A percentile compares a stretch with the other conserved stretches of the same genome.
phyloP scores from a whole-genome alignment of 1,139 yeast species.

The Geotrichum phurueaensis region DNA sequence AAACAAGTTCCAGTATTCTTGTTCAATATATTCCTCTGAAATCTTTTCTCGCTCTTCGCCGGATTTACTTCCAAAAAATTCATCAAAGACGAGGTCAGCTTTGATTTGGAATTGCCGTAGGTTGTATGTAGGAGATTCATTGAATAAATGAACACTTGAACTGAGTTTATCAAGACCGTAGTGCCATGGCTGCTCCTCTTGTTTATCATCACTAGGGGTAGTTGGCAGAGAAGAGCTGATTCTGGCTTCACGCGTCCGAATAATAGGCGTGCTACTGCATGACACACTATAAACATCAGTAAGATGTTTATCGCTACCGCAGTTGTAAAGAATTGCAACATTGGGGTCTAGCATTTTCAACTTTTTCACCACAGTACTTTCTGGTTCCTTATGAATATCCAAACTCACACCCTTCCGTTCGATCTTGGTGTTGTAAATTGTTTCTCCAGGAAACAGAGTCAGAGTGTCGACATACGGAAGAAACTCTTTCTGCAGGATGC shows the following conservation, averaged over 20 bases:
- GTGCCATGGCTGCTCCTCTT: slow-evolving; percentile 4
- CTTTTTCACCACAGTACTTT: background rate
- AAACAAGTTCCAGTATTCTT: slow-evolving; percentile 37
- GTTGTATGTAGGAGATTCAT: slow-evolving; percentile 60
- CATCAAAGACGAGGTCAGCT: slow-evolving; percentile 44
- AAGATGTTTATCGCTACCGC: slow-evolving; percentile 7
- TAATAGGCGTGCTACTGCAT: slow-evolving; percentile 7
- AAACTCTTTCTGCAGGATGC: background rate
- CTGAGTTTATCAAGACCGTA: background rate
- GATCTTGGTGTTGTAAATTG: background rate
- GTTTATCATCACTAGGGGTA: background rate
- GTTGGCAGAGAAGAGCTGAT: background rate
- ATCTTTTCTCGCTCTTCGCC: background rate
- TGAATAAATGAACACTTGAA: slow-evolving; percentile 38
- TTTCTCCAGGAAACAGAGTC: slow-evolving; percentile 9
- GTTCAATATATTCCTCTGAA: slow-evolving; percentile 30
- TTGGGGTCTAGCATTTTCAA: background rate
- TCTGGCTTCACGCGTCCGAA: slow-evolving; percentile 1
- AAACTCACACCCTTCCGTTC: background rate
- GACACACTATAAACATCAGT: background rate
- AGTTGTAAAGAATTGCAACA: background rate
- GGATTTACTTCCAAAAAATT: slow-evolving; percentile 20
- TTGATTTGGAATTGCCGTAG: slow-evolving; percentile 54
- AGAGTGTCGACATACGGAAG: slow-evolving; percentile 5
- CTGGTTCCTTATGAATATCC: background rate